phyloP scores from a whole-genome alignment of 23 red algal genomes.

The Gracilaria caudata region DNA sequence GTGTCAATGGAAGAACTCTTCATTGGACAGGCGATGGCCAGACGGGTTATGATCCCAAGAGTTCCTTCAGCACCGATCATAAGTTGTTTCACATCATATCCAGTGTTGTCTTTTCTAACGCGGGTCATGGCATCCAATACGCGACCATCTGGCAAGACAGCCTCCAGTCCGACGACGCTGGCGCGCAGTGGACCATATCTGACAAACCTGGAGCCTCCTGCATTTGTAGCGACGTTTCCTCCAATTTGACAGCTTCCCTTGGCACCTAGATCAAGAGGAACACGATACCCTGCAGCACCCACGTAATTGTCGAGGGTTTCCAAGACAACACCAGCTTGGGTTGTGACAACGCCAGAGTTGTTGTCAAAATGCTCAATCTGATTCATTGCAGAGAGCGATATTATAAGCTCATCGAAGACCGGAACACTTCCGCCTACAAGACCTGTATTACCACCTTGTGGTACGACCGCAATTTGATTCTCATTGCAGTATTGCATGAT shows the following conservation, averaged over 20 bases:
- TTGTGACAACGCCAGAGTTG: constrained; percentile 69
- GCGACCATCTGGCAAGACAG: constrained; percentile 86
- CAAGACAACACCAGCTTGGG: constrained; percentile 86
- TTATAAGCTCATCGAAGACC: constrained; percentile 88
- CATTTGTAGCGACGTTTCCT: constrained; percentile 98
- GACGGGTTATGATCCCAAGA: constrained; percentile 92
- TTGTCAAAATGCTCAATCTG: constrained; percentile 77
- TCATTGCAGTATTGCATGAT: constrained; percentile 87
- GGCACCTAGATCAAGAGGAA: constrained; percentile 98
- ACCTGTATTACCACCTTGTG: constrained; percentile 98
- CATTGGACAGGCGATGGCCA: constrained; percentile 81
- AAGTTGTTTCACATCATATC: constrained; percentile 93
- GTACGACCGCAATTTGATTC: constrained; percentile 77
- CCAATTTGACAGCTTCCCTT: constrained; percentile 99
- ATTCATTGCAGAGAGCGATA: constrained; percentile 85
- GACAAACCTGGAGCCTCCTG: constrained; percentile 90
- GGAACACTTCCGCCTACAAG: constrained; percentile 96
- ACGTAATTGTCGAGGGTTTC: constrained; percentile 75
- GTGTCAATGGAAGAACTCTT: constrained; percentile 64
- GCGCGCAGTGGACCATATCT: constrained; percentile 89
- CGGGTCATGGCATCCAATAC: constrained; percentile 69
- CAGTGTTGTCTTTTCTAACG: constrained; percentile 97
- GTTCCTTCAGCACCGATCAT: constrained; percentile 96
- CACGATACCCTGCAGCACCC: constrained; percentile 77
- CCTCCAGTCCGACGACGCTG: constrained; percentile 85